phyloP scores from a whole-genome alignment of 2,329 filamentous ascomycete genomes.

The Teratosphaeria gauchensis region DNA sequence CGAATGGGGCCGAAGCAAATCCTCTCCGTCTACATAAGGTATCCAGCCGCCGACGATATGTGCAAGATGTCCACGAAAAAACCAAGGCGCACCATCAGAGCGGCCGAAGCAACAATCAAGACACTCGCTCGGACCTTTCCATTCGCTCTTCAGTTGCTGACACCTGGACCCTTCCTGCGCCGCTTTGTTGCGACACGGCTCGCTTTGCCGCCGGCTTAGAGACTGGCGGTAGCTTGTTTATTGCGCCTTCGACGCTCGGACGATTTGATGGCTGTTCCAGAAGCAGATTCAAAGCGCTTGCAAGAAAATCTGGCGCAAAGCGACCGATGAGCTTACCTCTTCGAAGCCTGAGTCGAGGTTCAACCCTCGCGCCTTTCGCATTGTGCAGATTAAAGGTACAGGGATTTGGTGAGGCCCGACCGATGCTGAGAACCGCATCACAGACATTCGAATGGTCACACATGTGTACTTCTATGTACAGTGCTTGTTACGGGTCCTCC shows the following conservation, averaged over 20 bases:
- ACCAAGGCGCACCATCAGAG: too few relatives aligned
- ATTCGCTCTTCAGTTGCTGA: neutral
- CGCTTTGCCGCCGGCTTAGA: neutral
- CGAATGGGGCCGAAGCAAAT: too few relatives aligned
- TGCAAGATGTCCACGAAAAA: too few relatives aligned
- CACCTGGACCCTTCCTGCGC: neutral
- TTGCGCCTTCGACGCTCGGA: neutral
- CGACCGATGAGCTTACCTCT: neutral
- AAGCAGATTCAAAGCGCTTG: neutral
- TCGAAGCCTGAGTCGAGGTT: neutral
- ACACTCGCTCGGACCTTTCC: too few relatives aligned
- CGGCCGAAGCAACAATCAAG: too few relatives aligned
- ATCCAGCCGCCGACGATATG: too few relatives aligned
- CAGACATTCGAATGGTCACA: too few relatives aligned
- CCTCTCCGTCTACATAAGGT: too few relatives aligned
- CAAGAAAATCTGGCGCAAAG: neutral
- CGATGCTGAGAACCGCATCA: too few relatives aligned
- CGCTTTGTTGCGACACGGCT: neutral
- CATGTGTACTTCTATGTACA: too few relatives aligned
- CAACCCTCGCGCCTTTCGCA: neutral
- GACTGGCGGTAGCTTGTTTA: neutral
- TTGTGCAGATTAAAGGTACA: neutral
- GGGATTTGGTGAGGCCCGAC: too few relatives aligned
- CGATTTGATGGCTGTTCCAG: neutral
- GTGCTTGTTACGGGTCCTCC: too few relatives aligned